Evolutionary conservation across 345 rosid species (phyloP).

Genomic region (Gossypium ekmanianum): DNA sequence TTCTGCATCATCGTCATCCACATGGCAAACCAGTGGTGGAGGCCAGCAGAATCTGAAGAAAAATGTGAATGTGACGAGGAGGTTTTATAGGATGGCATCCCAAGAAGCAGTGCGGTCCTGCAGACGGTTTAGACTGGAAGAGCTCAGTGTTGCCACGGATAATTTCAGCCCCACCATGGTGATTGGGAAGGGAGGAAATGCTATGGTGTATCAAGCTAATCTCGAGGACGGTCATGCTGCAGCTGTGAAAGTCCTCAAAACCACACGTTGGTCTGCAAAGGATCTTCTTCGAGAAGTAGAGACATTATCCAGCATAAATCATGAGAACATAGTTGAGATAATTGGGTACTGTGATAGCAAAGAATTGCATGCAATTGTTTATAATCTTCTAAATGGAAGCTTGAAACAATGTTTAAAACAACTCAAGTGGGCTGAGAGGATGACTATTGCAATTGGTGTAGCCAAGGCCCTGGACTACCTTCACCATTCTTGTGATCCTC

Average conservation of each 20-base stretch:
- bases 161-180: constrained; percentile 29
- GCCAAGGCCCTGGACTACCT: constrained; percentile 42
- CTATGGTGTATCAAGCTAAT: constrained; percentile 28
- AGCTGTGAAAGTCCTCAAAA: constrained; percentile 38
- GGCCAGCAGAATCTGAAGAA: constrained; percentile 2
- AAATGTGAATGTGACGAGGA: not conserved
- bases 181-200: constrained; percentile 35
- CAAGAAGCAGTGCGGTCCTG: constrained; percentile 9
- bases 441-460: constrained; percentile 36
- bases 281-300: constrained; percentile 37
- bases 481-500: constrained; percentile 36
- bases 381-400: constrained; percentile 31
- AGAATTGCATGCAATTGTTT: constrained; percentile 34
- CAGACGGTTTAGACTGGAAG: constrained; percentile 25
- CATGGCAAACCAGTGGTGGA: not conserved
- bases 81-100: constrained; percentile 14
- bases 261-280: constrained; percentile 20
- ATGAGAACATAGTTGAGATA: constrained; percentile 33
- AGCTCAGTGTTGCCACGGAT: constrained; percentile 24
- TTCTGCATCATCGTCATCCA: constrained; percentile 15
- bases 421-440: constrained; percentile 33
- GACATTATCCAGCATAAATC: constrained; percentile 25
- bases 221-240: constrained; percentile 28
- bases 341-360: constrained; percentile 28
- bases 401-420: constrained; percentile 29